A percentile compares a stretch with the other conserved stretches of the same genome.
These are phyloP conservation scores for Grammothele lineata DNA, from an alignment of 768 basidiomycete genomes.

Conservation along the genomic window DNA sequence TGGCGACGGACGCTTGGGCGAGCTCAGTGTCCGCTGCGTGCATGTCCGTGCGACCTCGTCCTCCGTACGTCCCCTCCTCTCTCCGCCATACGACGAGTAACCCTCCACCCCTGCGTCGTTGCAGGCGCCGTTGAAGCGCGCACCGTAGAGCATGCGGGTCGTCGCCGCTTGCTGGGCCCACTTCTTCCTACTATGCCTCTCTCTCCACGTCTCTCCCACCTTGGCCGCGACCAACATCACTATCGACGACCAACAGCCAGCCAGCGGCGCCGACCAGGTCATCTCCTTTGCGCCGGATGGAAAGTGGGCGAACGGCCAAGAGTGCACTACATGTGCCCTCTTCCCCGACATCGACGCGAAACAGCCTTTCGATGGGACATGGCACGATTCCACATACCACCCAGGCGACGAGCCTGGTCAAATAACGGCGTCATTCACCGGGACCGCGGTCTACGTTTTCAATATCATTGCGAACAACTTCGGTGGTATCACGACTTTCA, in stretches of 20 bases:
- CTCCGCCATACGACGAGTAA: neutral
- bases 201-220: neutral
- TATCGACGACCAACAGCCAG: neutral
- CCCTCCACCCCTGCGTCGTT: neutral
- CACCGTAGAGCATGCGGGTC: neutral
- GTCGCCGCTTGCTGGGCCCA: neutral
- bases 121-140: neutral
- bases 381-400: slow-evolving; percentile 13
- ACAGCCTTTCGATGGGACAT: slow-evolving; percentile 2
- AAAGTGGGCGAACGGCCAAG: neutral
- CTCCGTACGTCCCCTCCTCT: neutral
- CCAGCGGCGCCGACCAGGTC: neutral
- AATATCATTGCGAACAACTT: neutral
- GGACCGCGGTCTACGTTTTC: slow-evolving; percentile 8
- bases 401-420: neutral
- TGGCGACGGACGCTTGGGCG: too few species aligned
- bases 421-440: slow-evolving; percentile 8
- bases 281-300: neutral
- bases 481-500: slow-evolving; percentile 2
- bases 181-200: neutral
- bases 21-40: too few species aligned
- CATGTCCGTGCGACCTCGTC: neutral
- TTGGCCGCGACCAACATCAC: neutral
- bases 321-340: neutral
- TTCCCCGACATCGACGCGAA: neutral